Percentiles rank a stretch among this genome's conserved stretches.
These are phyloP conservation scores for Gynochthodes officinalis DNA, from an alignment of 257 asterid species.

Conservation along the genomic window DNA sequence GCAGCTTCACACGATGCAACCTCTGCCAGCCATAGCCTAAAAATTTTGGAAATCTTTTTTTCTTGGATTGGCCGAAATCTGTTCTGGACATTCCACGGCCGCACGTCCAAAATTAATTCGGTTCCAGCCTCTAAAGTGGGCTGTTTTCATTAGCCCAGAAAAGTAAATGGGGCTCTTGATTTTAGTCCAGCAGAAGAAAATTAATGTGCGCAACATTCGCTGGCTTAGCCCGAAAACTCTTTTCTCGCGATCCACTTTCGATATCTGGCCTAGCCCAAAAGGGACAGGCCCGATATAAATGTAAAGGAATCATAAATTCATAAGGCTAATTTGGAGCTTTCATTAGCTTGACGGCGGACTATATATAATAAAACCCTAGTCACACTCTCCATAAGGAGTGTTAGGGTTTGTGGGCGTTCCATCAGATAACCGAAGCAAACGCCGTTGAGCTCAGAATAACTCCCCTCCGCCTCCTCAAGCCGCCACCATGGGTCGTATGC, in stretches of 20 bases:
- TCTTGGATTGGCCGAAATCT: no score
- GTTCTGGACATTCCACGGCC: no score
- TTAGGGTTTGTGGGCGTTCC: constrained; percentile 23
- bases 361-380: constrained; percentile 31
- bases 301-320: fast-evolving
- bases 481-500: constrained; percentile 89
- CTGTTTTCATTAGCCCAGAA: no score
- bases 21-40: no score
- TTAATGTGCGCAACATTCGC: neutral
- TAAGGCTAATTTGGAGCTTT: neutral
- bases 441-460: neutral
- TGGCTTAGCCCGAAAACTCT: no score
- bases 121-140: no score
- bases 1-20: no score
- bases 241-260: no score
- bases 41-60: no score
- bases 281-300: neutral
- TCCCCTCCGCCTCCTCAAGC: constrained; percentile 19
- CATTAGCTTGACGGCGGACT: neutral
- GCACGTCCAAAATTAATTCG: no score
- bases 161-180: no score
- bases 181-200: no score
- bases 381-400: neutral
- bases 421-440: neutral
- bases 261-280: neutral